These are phyloP conservation scores for Pseudogymnoascus sp. DNA, from an alignment of 2,329 filamentous ascomycete genomes.

Conservation along the genomic window DNA sequence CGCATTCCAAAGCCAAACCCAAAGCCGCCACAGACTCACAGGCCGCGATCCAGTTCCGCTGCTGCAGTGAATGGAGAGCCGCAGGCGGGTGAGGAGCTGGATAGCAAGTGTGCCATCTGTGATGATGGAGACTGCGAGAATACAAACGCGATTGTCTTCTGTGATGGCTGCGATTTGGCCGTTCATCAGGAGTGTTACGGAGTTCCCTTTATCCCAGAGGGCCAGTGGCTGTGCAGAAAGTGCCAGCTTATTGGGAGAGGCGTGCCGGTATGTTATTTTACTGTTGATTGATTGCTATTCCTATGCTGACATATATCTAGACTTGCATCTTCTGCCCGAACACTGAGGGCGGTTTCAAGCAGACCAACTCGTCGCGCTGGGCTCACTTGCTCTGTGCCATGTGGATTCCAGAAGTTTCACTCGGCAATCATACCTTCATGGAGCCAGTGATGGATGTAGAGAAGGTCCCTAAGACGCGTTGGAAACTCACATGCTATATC, in stretches of 20 bases:
- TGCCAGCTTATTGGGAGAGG: constrained; percentile 92
- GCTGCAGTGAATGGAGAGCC: constrained; percentile 93
- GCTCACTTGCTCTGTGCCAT: constrained; percentile 92
- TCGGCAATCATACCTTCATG: constrained; percentile 96
- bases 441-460: constrained; percentile 97
- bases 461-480: constrained; percentile 88
- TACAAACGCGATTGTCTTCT: constrained; percentile 98
- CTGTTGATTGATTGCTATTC: not conserved
- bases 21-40: constrained; percentile 89
- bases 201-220: constrained; percentile 96
- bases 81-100: constrained; percentile 80
- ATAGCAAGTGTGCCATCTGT: constrained; percentile 95
- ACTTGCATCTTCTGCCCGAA: constrained; percentile 99
- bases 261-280: constrained; percentile 57
- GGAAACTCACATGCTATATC: constrained; percentile 92
- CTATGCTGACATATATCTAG: constrained; percentile 32
- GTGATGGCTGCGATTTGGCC: constrained; percentile 92
- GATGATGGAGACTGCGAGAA: constrained; percentile 99
- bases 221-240: constrained; percentile 95
- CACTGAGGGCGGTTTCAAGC: constrained; percentile 95
- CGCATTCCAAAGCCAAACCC: constrained; percentile 95
- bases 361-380: constrained; percentile 94
- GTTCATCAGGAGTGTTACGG: constrained; percentile 99
- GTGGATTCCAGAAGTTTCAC: constrained; percentile 95
- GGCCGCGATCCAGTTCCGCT: constrained; percentile 85